These are phyloP conservation scores for Tetraselmis chui DNA, from an alignment of 139 green algal species.

Conservation along the genomic window DNA sequence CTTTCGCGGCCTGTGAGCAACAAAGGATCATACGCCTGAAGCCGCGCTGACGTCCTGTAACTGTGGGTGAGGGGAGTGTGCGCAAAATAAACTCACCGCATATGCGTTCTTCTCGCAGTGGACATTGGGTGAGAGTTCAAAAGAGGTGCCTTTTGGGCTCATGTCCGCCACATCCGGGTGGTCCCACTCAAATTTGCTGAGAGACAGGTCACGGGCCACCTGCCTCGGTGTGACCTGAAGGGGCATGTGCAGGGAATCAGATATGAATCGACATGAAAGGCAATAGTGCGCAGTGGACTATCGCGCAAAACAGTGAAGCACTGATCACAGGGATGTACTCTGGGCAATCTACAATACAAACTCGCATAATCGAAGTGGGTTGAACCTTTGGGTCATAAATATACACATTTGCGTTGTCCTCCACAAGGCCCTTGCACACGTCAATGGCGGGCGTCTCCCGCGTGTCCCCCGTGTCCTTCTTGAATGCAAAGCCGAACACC, in stretches of 20 bases:
- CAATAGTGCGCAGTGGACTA: no score
- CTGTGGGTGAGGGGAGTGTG: not conserved
- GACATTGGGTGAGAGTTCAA: not conserved
- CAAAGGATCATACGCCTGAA: no score
- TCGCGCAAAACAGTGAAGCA: no score
- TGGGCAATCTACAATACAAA: no score
- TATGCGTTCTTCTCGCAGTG: slow-evolving; percentile 8
- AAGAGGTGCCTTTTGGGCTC: not conserved
- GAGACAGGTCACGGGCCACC: slow-evolving; percentile 76
- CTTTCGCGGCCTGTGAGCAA: slow-evolving; percentile 66
- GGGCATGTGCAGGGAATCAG: no score
- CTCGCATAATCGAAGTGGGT: no score
- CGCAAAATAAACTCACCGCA: no score
- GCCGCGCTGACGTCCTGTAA: no score
- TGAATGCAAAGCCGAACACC: slow-evolving; percentile 98
- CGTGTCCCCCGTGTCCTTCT: slow-evolving; percentile 96
- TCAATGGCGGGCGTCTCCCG: slow-evolving; percentile 98
- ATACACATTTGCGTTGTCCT: slow-evolving; percentile 57
- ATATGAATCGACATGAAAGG: no score
- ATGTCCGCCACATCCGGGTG: slow-evolving; percentile 38
- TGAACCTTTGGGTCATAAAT: slow-evolving; percentile 92
- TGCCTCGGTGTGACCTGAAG: slow-evolving; percentile 54
- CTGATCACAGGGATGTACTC: no score
- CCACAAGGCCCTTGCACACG: slow-evolving; percentile 83
- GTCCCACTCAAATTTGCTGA: slow-evolving; percentile 89